phyloP scores from a whole-genome alignment of 345 rosid species.

The Linum tenue region DNA sequence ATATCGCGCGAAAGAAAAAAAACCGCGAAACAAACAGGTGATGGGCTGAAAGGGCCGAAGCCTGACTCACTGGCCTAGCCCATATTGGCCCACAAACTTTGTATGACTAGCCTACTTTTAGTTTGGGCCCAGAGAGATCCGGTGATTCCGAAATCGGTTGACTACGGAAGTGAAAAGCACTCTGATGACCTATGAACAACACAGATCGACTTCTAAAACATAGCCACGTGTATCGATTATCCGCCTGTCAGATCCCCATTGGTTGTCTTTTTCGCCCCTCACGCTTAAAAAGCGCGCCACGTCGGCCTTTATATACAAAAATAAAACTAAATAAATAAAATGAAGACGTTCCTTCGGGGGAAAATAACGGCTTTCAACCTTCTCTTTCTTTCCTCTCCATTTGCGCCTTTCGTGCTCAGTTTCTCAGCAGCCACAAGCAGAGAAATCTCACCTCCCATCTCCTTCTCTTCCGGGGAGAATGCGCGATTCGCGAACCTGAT shows the following conservation, averaged over 20 bases:
- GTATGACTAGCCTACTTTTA: no score
- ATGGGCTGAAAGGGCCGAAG: no score
- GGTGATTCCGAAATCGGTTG: not conserved
- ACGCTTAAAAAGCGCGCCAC: not conserved
- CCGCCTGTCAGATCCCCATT: not conserved
- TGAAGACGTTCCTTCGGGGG: not conserved
- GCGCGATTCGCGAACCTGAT: not conserved
- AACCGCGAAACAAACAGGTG: no score
- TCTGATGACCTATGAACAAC: not conserved
- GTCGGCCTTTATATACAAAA: not conserved
- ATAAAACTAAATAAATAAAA: no score
- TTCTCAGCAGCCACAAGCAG: not conserved
- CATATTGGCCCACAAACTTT: no score
- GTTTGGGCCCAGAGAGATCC: no score
- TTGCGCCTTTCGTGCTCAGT: not conserved
- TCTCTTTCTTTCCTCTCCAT: not conserved
- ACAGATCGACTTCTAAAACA: not conserved
- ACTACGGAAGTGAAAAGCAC: not conserved
- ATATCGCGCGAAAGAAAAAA: no score
- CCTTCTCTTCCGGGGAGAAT: no score
- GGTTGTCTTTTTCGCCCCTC: not conserved
- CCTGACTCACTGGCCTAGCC: no score
- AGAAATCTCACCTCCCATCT: not conserved
- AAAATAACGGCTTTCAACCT: not conserved
- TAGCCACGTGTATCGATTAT: not conserved